These are phyloP conservation scores for Bacterosira constricta DNA, from an alignment of 108 stramenopile genomes.

Conservation along the genomic window DNA sequence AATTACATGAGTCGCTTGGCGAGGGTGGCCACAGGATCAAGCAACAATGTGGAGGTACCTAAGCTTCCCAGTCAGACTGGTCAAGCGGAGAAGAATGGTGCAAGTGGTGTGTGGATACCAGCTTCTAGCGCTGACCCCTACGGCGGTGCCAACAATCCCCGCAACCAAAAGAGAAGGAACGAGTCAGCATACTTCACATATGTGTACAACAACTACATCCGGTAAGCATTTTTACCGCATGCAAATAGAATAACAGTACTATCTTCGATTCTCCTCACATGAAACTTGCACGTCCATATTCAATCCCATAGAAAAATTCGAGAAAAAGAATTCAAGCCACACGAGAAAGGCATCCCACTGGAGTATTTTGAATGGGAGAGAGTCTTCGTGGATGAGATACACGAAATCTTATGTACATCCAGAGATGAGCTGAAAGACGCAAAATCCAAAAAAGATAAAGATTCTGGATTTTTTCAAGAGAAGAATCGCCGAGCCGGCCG, in stretches of 20 bases:
- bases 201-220: slow-evolving; percentile 58
- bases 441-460: slow-evolving; percentile 33
- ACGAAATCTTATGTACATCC: slow-evolving; percentile 65
- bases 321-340: slow-evolving; percentile 47
- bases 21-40: slow-evolving; percentile 19
- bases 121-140: slow-evolving; percentile 57
- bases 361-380: slow-evolving; percentile 82
- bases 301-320: slow-evolving; percentile 37
- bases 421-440: slow-evolving; percentile 50
- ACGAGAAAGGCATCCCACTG: slow-evolving; percentile 69
- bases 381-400: slow-evolving; percentile 79
- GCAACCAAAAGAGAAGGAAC: slow-evolving; percentile 60
- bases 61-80: slow-evolving; percentile 45
- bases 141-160: slow-evolving; percentile 47
- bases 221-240: too few relatives aligned
- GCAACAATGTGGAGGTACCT: slow-evolving; percentile 39
- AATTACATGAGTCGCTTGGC: slow-evolving; percentile 57
- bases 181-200: slow-evolving; percentile 64
- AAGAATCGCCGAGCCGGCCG: slow-evolving; percentile 65
- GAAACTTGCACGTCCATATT: not conserved
- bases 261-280: too few relatives aligned
- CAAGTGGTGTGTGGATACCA: slow-evolving; percentile 72
- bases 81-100: slow-evolving; percentile 50
- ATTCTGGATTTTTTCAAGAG: slow-evolving; percentile 41
- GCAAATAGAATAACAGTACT: too few relatives aligned